Conservation (phyloP, 2,329 filamentous ascomycete genomes). For the Purpureocillium lavendulum region DNA sequence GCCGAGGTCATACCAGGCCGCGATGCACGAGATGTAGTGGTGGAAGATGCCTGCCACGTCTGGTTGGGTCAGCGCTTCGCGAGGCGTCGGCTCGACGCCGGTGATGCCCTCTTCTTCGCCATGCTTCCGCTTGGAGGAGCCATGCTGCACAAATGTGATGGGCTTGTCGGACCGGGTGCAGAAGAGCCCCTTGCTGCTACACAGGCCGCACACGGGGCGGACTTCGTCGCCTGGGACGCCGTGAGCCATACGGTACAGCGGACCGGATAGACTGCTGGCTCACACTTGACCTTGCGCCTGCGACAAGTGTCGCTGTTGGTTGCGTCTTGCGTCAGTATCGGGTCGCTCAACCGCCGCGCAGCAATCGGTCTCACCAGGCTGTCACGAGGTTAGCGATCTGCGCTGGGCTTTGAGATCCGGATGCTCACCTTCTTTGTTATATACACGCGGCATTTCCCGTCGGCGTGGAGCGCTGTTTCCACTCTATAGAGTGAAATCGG, state of each 20-base stretch:
- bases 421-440: too few species aligned
- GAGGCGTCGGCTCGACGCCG: constrained; percentile 13
- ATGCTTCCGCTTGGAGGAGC: too few species aligned
- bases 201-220: constrained; percentile 23
- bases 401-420: too few species aligned
- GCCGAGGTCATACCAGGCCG: constrained; percentile 39
- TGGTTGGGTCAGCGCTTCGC: constrained; percentile 18
- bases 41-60: constrained; percentile 26
- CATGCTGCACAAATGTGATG: constrained; percentile 4
- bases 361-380: too few species aligned
- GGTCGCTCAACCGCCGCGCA: too few species aligned
- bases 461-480: too few species aligned
- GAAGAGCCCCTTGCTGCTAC: constrained; percentile 20
- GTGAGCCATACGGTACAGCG: neutral
- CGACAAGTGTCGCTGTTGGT: constrained; percentile 25
- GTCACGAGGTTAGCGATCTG: too few species aligned
- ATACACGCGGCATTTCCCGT: too few species aligned
- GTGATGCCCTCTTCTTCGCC: constrained; percentile 1
- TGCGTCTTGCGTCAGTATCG: too few species aligned
- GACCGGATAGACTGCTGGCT: neutral
- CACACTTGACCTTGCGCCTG: constrained; percentile 27
- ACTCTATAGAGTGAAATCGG: too few species aligned
- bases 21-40: constrained; percentile 28
- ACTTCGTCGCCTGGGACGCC: constrained; percentile 19
- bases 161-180: constrained; percentile 22